Conservation (phyloP, 1,284 basidiomycete genomes). For the Fomitopsis pinicola region DNA sequence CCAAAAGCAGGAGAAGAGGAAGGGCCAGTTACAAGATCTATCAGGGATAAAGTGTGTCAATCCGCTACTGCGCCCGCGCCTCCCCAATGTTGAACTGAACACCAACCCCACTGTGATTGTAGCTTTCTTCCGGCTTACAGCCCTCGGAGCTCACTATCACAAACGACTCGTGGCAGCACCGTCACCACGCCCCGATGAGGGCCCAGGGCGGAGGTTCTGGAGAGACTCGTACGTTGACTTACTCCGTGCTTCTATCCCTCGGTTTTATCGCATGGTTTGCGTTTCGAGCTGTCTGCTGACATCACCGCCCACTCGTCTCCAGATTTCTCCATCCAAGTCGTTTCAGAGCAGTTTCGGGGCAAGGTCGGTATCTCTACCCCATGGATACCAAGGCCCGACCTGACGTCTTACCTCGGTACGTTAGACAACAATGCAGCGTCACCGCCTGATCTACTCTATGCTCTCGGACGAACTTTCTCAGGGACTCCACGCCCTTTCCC, state of each 20-base stretch:
- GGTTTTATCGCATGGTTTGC: not conserved
- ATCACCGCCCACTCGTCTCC: constrained; percentile 1
- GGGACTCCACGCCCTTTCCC: constrained; percentile 73
- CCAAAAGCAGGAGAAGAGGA: not conserved
- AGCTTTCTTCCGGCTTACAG: constrained; percentile 56
- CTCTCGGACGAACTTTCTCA: constrained; percentile 63
- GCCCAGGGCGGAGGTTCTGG: constrained; percentile 55
- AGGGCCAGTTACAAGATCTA: constrained; percentile 43
- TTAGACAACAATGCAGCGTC: constrained; percentile 72
- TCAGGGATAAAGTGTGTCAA: constrained; percentile 49
- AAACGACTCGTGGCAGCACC: constrained; percentile 76
- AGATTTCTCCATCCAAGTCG: constrained; percentile 75
- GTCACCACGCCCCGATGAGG: constrained; percentile 73
- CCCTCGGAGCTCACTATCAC: constrained; percentile 57
- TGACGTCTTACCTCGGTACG: not conserved
- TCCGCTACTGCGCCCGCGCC: not conserved
- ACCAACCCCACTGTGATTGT: constrained; percentile 3
- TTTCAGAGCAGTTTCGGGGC: constrained; percentile 66
- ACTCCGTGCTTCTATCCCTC: not conserved
- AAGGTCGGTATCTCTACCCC: constrained; percentile 45
- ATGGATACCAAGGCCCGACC: not conserved
- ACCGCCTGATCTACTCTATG: constrained; percentile 69
- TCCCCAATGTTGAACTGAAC: not conserved
- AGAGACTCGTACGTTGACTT: constrained; percentile 60
- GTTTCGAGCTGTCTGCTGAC: not conserved